These are phyloP conservation scores for Orbilia quercus DNA, from an alignment of 2,329 filamentous ascomycete species.

Conservation along the genomic window DNA sequence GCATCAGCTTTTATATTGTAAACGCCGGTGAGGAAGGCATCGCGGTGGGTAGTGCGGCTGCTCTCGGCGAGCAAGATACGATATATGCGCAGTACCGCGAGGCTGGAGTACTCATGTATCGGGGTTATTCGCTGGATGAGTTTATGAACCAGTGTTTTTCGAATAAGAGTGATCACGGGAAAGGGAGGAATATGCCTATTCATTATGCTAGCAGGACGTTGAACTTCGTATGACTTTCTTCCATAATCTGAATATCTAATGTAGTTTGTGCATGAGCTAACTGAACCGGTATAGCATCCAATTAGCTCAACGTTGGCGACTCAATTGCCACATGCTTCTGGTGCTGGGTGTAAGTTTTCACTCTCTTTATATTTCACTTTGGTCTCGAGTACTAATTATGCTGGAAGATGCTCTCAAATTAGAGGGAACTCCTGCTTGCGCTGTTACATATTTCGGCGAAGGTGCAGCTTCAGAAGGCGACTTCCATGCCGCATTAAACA, in stretches of 20 bases:
- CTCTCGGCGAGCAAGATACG: slow-evolving; percentile 83
- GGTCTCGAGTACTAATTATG: slow-evolving; percentile 1
- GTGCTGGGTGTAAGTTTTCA: slow-evolving; percentile 70
- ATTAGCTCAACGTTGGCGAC: slow-evolving; percentile 87
- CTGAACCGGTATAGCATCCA: slow-evolving; percentile 71
- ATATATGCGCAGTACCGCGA: slow-evolving; percentile 96
- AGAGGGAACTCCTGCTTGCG: slow-evolving; percentile 77
- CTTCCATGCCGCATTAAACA: slow-evolving; percentile 90
- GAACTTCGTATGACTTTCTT: slow-evolving; percentile 75
- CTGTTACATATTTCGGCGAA: slow-evolving; percentile 88
- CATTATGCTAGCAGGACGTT: slow-evolving; percentile 89
- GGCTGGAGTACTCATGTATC: slow-evolving; percentile 87
- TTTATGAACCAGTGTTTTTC: slow-evolving; percentile 98
- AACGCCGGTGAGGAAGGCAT: slow-evolving; percentile 92
- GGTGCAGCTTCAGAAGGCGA: slow-evolving; percentile 90
- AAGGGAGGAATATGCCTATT: slow-evolving; percentile 94
- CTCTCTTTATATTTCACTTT: neutral
- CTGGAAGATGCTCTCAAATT: slow-evolving; percentile 79
- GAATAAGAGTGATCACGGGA: slow-evolving; percentile 81
- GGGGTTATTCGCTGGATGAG: slow-evolving; percentile 84
- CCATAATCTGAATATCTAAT: neutral
- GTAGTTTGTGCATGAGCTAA: slow-evolving; percentile 15
- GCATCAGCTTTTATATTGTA: slow-evolving; percentile 96
- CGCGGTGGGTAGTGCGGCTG: slow-evolving; percentile 86
- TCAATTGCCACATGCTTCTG: slow-evolving; percentile 87